phyloP scores from a whole-genome alignment of 495 filamentous ascomycete species.

The Talaromyces liani region DNA sequence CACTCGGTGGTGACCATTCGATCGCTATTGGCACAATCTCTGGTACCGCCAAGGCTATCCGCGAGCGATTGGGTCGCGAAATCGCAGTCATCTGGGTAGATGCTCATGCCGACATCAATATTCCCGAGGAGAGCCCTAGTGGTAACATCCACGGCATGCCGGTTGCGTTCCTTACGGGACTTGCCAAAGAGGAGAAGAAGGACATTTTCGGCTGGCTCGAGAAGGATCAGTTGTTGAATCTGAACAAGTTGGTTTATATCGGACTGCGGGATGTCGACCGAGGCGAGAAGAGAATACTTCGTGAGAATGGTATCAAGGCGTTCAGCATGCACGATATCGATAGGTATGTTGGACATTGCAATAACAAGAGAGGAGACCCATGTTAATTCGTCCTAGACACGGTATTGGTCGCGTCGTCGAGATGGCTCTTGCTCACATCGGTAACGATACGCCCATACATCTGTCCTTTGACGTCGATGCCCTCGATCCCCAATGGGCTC shows the following conservation, averaged over 20 bases:
- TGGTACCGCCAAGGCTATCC: conserved; percentile 75
- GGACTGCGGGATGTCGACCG: conserved; percentile 87
- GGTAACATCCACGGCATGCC: conserved; percentile 99
- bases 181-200: conserved; percentile 61
- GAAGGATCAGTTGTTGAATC: conserved; percentile 53
- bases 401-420: conserved; percentile 96
- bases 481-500: conserved; percentile 91
- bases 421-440: conserved; percentile 92
- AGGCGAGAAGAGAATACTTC: conserved; percentile 83
- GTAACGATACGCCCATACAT: conserved; percentile 89
- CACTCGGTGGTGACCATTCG: conserved; percentile 90
- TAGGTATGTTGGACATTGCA: conserved; percentile 35
- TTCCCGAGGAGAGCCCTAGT: conserved; percentile 78
- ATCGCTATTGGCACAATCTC: conserved; percentile 92
- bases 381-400: conserved; percentile 40
- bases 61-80: conserved; percentile 72
- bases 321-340: conserved; percentile 99
- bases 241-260: conserved; percentile 94
- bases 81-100: conserved; percentile 98
- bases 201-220: conserved; percentile 86
- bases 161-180: conserved; percentile 80
- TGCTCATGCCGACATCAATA: conserved; percentile 96
- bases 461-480: conserved; percentile 97
- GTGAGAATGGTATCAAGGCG: conserved; percentile 83
- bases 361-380: not conserved